These are phyloP conservation scores for Xylariaceae sp. DNA, from an alignment of 2,329 filamentous ascomycete species.

Conservation along the genomic window DNA sequence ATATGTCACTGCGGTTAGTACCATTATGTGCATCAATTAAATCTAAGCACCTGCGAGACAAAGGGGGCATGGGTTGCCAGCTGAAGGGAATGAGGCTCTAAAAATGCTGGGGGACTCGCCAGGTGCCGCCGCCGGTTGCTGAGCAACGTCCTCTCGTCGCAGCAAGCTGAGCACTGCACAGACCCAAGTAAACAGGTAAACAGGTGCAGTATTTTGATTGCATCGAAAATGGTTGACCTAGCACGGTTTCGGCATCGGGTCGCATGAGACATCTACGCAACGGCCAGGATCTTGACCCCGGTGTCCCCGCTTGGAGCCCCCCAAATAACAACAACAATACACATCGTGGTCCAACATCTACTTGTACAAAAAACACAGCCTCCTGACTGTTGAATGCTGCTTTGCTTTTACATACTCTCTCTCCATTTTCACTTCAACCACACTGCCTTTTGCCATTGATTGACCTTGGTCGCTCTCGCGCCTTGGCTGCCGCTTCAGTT, in stretches of 20 bases:
- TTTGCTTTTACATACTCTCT: slow-evolving; percentile 2
- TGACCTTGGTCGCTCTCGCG: no score
- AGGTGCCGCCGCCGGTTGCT: slow-evolving; percentile 18
- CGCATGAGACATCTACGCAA: slow-evolving; percentile 24
- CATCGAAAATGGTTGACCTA: slow-evolving; percentile 2
- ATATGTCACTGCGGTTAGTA: no score
- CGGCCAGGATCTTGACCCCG: slow-evolving; percentile 14
- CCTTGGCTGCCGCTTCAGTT: no score
- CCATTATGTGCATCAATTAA: no score
- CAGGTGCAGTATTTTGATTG: no score
- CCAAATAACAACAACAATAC: slow-evolving; percentile 30
- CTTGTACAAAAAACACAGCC: slow-evolving; percentile 30
- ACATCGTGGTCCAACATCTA: slow-evolving; percentile 5
- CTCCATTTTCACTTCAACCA: slow-evolving; percentile 10
- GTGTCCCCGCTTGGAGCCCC: slow-evolving; percentile 1
- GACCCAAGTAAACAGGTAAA: no score
- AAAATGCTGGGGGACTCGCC: no score
- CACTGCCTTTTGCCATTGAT: background rate
- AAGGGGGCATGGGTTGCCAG: no score
- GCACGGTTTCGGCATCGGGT: slow-evolving; percentile 19
- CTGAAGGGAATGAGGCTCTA: no score
- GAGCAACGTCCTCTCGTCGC: slow-evolving; percentile 18
- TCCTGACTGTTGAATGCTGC: slow-evolving; percentile 11
- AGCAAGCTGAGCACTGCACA: no score
- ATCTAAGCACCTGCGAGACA: no score